These are phyloP conservation scores for Lanmaoa rubissima DNA, from an alignment of 768 basidiomycete genomes.

Conservation along the genomic window DNA sequence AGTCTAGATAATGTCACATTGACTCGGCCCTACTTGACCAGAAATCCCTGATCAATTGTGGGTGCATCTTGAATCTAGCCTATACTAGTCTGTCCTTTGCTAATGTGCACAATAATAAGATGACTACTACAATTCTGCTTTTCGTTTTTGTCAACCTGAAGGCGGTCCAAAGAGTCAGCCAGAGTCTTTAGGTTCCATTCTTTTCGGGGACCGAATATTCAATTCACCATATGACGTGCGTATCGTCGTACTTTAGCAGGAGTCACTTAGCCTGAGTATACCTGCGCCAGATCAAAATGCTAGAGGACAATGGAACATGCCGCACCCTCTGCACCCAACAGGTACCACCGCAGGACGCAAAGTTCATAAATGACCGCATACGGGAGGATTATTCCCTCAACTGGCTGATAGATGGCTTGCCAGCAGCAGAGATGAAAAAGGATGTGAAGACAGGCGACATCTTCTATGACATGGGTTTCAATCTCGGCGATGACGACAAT, in stretches of 20 bases:
- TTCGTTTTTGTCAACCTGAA: constrained; percentile 83
- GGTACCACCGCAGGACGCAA: constrained; percentile 70
- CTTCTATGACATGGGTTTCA: constrained; percentile 94
- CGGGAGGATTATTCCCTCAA: constrained; percentile 91
- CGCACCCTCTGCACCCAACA: constrained; percentile 63
- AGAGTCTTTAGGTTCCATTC: constrained; percentile 86
- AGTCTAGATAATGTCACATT: constrained; percentile 2
- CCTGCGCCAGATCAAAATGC: constrained; percentile 70
- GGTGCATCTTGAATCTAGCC: neutral
- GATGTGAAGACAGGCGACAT: constrained; percentile 77
- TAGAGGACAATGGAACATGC: constrained; percentile 74
- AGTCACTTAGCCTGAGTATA: constrained; percentile 6
- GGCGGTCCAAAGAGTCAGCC: constrained; percentile 72
- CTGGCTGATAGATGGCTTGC: constrained; percentile 93
- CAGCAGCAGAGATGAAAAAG: constrained; percentile 88
- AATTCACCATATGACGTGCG: constrained; percentile 84
- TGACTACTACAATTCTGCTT: constrained; percentile 88
- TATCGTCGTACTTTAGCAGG: constrained; percentile 6
- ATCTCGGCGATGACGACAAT: constrained; percentile 74
- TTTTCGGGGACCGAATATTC: constrained; percentile 97
- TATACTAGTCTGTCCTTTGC: neutral
- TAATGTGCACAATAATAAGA: constrained; percentile 43
- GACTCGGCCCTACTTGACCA: constrained; percentile 28
- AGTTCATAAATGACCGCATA: constrained; percentile 90
- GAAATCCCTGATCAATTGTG: constrained; percentile 93